A percentile compares a stretch with the other conserved stretches of the same genome.
Conservation (phyloP, 352 stramenopile species). For the Pythium phragmiticola region DNA sequence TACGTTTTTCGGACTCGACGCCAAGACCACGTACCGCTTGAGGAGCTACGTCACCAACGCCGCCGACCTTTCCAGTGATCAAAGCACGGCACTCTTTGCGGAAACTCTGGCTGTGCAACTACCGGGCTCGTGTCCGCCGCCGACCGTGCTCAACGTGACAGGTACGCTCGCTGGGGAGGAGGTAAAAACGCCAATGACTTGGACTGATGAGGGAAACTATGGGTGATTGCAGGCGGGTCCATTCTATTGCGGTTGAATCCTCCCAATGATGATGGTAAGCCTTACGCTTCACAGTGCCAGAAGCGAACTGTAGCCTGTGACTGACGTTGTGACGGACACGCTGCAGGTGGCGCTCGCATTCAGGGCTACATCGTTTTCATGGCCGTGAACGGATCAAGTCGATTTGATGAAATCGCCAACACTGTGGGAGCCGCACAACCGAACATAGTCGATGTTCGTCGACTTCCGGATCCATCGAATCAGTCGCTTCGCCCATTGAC, state of each 20-base stretch:
- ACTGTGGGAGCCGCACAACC: constrained; percentile 26
- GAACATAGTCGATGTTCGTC: constrained; percentile 36
- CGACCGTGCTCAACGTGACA: constrained; percentile 39
- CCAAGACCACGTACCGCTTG: constrained; percentile 36
- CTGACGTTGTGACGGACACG: not conserved
- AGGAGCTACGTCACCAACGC: constrained; percentile 34
- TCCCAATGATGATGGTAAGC: constrained; percentile 43
- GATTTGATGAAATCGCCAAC: constrained; percentile 37
- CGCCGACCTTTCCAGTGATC: constrained; percentile 12
- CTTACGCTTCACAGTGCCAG: not conserved
- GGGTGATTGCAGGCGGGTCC: constrained; percentile 36
- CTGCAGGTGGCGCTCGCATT: constrained; percentile 47
- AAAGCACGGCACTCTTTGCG: constrained; percentile 24
- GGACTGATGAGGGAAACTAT: not conserved
- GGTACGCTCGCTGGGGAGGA: constrained; percentile 21
- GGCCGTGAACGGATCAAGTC: constrained; percentile 28
- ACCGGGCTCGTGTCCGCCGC: constrained; percentile 40
- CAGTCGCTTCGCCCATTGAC: constrained; percentile 33
- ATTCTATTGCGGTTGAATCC: constrained; percentile 38
- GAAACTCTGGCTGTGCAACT: constrained; percentile 31
- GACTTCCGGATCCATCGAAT: constrained; percentile 25
- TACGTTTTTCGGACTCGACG: constrained; percentile 37
- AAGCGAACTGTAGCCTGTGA: not conserved
- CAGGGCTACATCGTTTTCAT: constrained; percentile 61
- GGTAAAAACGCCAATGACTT: not conserved